Conservation (phyloP, 768 basidiomycete species). For the Tylopilus plumbeoviolaceoides region DNA sequence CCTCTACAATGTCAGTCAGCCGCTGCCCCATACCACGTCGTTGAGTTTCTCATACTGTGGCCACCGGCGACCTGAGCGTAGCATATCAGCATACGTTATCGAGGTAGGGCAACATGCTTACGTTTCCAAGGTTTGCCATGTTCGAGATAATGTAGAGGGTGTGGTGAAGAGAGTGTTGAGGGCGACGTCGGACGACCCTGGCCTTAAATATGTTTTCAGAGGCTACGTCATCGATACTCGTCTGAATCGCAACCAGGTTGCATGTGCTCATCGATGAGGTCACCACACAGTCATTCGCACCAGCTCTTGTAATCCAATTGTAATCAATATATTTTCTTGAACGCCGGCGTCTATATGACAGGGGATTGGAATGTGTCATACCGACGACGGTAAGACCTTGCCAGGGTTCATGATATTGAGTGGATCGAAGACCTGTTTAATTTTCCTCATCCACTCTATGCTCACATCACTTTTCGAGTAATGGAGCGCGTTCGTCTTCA, state of each 20-base stretch:
- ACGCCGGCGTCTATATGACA: not conserved
- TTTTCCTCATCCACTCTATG: constrained; percentile 84
- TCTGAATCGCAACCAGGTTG: not conserved
- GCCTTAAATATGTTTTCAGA: constrained; percentile 8
- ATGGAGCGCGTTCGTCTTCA: constrained; percentile 86
- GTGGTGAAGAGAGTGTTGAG: not conserved
- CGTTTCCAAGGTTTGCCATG: constrained; percentile 20
- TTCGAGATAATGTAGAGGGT: not conserved
- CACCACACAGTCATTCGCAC: not conserved
- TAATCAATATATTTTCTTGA: not conserved
- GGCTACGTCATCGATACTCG: constrained; percentile 9
- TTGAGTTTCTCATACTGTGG: not conserved
- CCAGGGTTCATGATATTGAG: constrained; percentile 91
- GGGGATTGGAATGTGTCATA: not conserved
- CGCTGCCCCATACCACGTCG: not conserved
- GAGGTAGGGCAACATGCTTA: not conserved
- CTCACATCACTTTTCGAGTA: constrained; percentile 82
- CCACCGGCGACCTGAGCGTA: constrained; percentile 7
- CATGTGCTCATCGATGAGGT: constrained; percentile 7
- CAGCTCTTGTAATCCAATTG: not conserved
- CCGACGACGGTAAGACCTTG: constrained; percentile 53
- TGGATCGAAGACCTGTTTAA: constrained; percentile 88
- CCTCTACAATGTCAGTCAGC: constrained; percentile 15
- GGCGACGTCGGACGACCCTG: not conserved
- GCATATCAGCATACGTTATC: not conserved